phyloP scores from a whole-genome alignment of 495 filamentous ascomycete species.

The Trypethelium eluteriae region DNA sequence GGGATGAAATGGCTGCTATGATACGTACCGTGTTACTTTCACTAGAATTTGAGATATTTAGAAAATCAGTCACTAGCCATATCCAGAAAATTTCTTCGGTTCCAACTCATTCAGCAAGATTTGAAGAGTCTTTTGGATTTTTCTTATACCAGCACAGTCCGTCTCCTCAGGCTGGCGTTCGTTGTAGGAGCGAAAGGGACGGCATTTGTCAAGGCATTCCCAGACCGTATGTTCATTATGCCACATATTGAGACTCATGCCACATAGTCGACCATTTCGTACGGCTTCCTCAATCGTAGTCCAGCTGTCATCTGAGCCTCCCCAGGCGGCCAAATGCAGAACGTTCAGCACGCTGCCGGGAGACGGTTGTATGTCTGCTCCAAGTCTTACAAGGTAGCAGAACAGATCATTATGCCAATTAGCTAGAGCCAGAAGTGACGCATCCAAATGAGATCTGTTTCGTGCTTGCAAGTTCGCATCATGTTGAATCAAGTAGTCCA shows the following conservation, averaged over 20 bases:
- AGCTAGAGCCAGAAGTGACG: background rate
- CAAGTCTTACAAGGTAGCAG: background rate
- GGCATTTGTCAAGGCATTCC: background rate
- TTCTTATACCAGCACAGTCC: background rate
- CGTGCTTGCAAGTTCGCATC: background rate
- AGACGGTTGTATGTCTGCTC: background rate
- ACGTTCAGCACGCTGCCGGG: background rate
- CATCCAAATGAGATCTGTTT: background rate
- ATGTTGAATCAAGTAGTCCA: background rate
- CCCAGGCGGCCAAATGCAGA: background rate
- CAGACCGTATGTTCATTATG: background rate
- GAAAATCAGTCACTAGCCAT: background rate
- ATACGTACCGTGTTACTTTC: no score
- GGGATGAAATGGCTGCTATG: no score
- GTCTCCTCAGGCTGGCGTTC: background rate
- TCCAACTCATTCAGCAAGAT: background rate
- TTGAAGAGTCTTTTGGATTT: background rate
- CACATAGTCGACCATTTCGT: background rate
- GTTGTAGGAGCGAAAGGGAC: background rate
- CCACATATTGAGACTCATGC: background rate
- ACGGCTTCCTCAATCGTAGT: background rate
- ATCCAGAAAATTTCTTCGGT: background rate
- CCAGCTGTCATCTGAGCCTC: background rate
- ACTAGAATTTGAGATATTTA: background rate
- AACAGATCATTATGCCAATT: background rate